Percentiles rank a stretch among this genome's conserved stretches.
Evolutionary conservation across 805 yeast genomes (phyloP).

Genomic region (Lipomyces sp.): DNA sequence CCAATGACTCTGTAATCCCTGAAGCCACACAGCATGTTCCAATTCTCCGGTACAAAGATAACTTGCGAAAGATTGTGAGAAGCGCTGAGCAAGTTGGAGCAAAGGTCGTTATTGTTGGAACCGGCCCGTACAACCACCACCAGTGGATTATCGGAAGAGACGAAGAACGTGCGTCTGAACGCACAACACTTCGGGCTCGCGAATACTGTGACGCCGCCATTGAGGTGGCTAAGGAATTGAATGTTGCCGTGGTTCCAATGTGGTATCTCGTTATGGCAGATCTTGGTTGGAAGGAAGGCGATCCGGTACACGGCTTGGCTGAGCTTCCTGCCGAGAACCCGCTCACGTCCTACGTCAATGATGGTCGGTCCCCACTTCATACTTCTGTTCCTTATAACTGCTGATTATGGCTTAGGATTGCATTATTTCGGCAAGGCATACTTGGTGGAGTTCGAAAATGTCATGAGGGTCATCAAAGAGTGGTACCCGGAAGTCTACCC

Average conservation of each 20-base stretch:
- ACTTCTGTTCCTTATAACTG: slow-evolving; percentile 31
- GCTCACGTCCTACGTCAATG: slow-evolving; percentile 39
- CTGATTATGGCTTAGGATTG: slow-evolving; percentile 50
- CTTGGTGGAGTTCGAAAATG: slow-evolving; percentile 52
- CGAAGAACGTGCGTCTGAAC: slow-evolving; percentile 30
- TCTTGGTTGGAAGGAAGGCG: slow-evolving; percentile 50
- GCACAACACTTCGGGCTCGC: slow-evolving; percentile 54
- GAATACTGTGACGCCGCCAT: slow-evolving; percentile 58
- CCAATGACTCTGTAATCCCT: slow-evolving; percentile 68
- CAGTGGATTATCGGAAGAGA: slow-evolving; percentile 24
- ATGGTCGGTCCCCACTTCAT: slow-evolving; percentile 21
- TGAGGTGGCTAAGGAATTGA: slow-evolving; percentile 52
- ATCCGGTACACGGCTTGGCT: slow-evolving; percentile 20
- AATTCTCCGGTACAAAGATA: slow-evolving; percentile 54
- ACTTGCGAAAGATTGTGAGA: slow-evolving; percentile 58
- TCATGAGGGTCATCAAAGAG: slow-evolving; percentile 49
- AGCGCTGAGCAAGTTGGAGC: slow-evolving; percentile 26
- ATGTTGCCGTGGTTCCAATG: slow-evolving; percentile 64
- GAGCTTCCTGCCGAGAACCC: slow-evolving; percentile 37
- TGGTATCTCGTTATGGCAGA: slow-evolving; percentile 52
- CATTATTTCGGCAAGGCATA: slow-evolving; percentile 65
- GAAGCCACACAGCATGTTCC: slow-evolving; percentile 56
- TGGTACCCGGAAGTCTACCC: slow-evolving; percentile 58
- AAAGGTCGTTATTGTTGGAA: slow-evolving; percentile 29
- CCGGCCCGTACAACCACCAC: slow-evolving; percentile 35